These are phyloP conservation scores for Priceomyces medius DNA, from an alignment of 805 yeast species.

Conservation along the genomic window DNA sequence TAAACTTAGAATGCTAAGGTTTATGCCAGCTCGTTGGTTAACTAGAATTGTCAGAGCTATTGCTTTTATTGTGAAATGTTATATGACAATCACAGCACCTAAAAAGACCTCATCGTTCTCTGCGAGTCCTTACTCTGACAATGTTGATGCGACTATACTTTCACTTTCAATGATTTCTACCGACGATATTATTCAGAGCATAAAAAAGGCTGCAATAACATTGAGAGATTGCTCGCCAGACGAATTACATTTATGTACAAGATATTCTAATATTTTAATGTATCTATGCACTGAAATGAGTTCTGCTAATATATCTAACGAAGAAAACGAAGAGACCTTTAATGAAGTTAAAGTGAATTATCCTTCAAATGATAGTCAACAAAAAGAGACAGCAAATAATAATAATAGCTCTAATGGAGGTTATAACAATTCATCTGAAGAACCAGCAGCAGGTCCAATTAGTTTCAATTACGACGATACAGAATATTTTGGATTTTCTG, in stretches of 20 bases:
- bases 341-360: background rate
- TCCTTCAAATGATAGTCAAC: background rate
- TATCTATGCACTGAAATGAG: conserved; percentile 76
- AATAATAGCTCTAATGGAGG: background rate
- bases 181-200: conserved; percentile 65
- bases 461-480: conserved; percentile 3
- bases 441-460: background rate
- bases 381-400: background rate
- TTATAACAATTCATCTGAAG: background rate
- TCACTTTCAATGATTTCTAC: conserved; percentile 64
- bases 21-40: conserved; percentile 92
- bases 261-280: conserved; percentile 76
- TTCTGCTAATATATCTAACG: conserved; percentile 31
- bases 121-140: conserved; percentile 19
- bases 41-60: conserved; percentile 83
- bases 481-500: conserved; percentile 2
- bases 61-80: conserved; percentile 86
- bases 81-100: conserved; percentile 59
- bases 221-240: conserved; percentile 85
- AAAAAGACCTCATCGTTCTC: conserved; percentile 23
- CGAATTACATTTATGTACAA: conserved; percentile 77
- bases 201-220: conserved; percentile 70
- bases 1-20: conserved; percentile 58
- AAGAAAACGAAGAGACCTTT: conserved; percentile 6
- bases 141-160: conserved; percentile 49